These are phyloP conservation scores for Babesia gibsoni DNA, from an alignment of 169 alveolate species.

Conservation along the genomic window DNA sequence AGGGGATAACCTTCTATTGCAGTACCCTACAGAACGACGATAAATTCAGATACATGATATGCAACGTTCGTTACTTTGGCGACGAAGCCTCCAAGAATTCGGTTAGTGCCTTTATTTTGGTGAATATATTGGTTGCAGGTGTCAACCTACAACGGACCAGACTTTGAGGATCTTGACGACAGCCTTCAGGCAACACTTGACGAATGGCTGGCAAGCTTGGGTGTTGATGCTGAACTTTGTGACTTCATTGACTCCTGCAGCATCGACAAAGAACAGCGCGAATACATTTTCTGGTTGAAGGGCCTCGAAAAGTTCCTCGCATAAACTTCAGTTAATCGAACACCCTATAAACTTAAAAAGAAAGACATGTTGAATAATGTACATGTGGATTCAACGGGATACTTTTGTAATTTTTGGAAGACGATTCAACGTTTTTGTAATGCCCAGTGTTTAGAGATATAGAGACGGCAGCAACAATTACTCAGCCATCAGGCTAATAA, in stretches of 20 bases:
- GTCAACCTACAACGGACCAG: conserved; percentile 85
- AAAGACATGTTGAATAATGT: no score
- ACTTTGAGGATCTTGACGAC: conserved; percentile 89
- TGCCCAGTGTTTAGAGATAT: background rate
- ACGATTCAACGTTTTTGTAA: no score
- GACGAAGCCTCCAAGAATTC: conserved; percentile 79
- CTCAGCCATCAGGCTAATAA: background rate
- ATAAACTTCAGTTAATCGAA: no score
- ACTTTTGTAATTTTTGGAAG: no score
- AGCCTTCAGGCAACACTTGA: conserved; percentile 83
- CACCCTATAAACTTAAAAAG: no score
- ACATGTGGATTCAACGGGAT: no score
- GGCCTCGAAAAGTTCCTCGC: conserved; percentile 66
- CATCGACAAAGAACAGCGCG: conserved; percentile 85
- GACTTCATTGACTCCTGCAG: conserved; percentile 86
- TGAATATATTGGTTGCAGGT: conserved; percentile 22
- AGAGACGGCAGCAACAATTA: background rate
- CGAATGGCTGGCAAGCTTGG: conserved; percentile 82
- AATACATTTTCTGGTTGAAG: conserved; percentile 78
- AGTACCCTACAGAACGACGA: conserved; percentile 82
- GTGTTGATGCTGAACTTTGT: conserved; percentile 81
- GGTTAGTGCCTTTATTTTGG: no score
- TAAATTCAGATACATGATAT: conserved; percentile 79
- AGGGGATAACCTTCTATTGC: conserved; percentile 83
- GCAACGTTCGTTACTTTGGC: conserved; percentile 76